phyloP scores from a whole-genome alignment of 2,329 filamentous ascomycete species.

The Penicillium sp. region DNA sequence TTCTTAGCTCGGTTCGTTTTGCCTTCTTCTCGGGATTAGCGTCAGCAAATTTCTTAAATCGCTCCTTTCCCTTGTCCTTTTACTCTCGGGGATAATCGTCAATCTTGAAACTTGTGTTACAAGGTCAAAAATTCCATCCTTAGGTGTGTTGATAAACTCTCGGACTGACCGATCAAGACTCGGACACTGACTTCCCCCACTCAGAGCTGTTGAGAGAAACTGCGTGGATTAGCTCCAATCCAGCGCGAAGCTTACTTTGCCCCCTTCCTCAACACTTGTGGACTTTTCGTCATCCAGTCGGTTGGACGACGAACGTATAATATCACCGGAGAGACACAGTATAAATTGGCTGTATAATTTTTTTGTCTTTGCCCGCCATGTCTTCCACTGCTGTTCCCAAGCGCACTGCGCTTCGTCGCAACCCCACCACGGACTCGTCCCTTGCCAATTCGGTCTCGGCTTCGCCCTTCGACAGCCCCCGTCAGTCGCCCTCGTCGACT shows the following conservation, averaged over 20 bases:
- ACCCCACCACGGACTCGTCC: conserved; percentile 56
- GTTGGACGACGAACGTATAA: neutral
- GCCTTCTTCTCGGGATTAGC: neutral
- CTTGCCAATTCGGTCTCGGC: conserved; percentile 53
- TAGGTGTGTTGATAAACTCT: neutral
- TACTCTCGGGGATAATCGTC: neutral
- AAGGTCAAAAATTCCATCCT: neutral
- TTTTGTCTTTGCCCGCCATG: conserved; percentile 31
- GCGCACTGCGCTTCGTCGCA: conserved; percentile 52
- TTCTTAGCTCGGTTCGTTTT: neutral
- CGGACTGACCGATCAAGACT: neutral
- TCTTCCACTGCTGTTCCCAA: conserved; percentile 52
- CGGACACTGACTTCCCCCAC: neutral
- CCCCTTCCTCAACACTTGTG: neutral
- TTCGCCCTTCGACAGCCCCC: conserved; percentile 61
- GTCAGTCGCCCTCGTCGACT: conserved; percentile 73
- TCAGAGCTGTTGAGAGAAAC: neutral
- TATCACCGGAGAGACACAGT: neutral
- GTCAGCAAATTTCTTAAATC: neutral
- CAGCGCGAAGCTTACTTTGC: no score
- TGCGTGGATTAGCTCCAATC: neutral
- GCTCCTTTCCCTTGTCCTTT: neutral
- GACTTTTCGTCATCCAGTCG: neutral
- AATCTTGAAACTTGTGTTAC: neutral
- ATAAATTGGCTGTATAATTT: neutral